Evolutionary conservation across 2,329 filamentous ascomycete species (phyloP), one percentile per base, ranked within the genome.

Genomic region (Phoma sp.): DNA sequence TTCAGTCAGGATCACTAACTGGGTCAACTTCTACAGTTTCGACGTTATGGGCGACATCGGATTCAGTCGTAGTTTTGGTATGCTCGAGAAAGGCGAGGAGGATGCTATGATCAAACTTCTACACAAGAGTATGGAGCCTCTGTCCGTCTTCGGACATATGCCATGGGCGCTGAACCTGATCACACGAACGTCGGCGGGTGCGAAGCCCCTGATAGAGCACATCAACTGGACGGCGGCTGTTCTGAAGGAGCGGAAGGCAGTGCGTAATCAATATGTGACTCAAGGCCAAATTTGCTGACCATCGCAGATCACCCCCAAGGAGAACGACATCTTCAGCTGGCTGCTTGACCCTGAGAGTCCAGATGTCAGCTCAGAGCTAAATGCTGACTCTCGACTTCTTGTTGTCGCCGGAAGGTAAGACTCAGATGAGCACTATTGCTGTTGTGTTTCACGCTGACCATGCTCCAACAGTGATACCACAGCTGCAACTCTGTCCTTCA

Each of bases 21-120:
- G 70, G 72, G 50, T 69, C 18, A 71, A 75, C 44, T 80, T 72
- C 57, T 73, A 80, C 50, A 73, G 75, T 45, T 78, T 82, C 52
- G 80, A 82, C 55, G 72, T 82, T 23, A 81, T 83, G 75, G 78
- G 77, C 6, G 78, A 80, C 47, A 61, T 80, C 9, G 73, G 70
- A 8, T 77, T 78, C 48, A 77, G 70, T 18, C 73, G 76, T 49
- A 67, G 73, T 37, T 77, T 80, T 60, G 66, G 67, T 23, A 76
- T 77, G 68, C 7, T 71, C 6, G 58, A 69, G 30, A 69, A 66
- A 29, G 70, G 68, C 2, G 49, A 69, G 43, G 65, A 72, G 46
- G 65, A 66, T 23, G 33, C 58, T 4, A 46, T 68, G 14, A 71
- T 73, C 47, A 65, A 62, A 30, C 43, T 64, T 5, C 32, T 72